phyloP scores from a whole-genome alignment of 2,329 filamentous ascomycete species.

The Gaeumannomyces tritici region DNA sequence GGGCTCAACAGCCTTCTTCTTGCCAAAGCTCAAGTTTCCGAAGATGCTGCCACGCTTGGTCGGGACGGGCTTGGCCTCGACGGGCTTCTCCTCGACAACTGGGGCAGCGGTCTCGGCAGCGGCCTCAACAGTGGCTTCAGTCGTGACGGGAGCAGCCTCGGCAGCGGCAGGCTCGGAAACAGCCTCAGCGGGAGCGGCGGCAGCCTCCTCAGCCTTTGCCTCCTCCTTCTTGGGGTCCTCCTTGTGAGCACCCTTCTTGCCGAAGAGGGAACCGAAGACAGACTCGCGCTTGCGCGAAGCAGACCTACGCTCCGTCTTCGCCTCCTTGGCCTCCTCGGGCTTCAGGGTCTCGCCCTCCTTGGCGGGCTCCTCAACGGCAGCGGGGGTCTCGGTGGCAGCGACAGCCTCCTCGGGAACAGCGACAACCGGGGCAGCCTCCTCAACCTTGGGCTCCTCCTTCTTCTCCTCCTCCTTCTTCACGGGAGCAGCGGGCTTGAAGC shows the following conservation, averaged over 20 bases:
- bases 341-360: constrained; percentile 21
- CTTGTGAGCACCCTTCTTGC: constrained; percentile 44
- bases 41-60: constrained; percentile 50
- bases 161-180: constrained; percentile 23
- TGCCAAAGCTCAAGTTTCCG: constrained; percentile 44
- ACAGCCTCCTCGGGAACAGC: constrained; percentile 13
- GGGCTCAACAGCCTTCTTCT: constrained; percentile 44
- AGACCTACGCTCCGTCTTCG: constrained; percentile 49
- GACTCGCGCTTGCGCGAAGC: constrained; percentile 57
- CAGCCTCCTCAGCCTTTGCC: constrained; percentile 23
- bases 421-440: constrained; percentile 20
- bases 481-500: constrained; percentile 41
- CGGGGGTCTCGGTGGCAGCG: constrained; percentile 20
- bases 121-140: constrained; percentile 21
- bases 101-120: constrained; percentile 25
- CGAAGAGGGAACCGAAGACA: constrained; percentile 49
- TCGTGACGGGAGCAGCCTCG: constrained; percentile 24
- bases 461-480: constrained; percentile 29
- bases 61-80: constrained; percentile 21
- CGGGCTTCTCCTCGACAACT: constrained; percentile 19
- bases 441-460: constrained; percentile 25
- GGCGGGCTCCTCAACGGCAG: constrained; percentile 16
- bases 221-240: constrained; percentile 23
- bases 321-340: constrained; percentile 37
- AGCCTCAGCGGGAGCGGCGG: constrained; percentile 19